These are phyloP conservation scores for Tuctoria greenei DNA, from an alignment of 176 grass and related monocot genomes.

Conservation along the genomic window DNA sequence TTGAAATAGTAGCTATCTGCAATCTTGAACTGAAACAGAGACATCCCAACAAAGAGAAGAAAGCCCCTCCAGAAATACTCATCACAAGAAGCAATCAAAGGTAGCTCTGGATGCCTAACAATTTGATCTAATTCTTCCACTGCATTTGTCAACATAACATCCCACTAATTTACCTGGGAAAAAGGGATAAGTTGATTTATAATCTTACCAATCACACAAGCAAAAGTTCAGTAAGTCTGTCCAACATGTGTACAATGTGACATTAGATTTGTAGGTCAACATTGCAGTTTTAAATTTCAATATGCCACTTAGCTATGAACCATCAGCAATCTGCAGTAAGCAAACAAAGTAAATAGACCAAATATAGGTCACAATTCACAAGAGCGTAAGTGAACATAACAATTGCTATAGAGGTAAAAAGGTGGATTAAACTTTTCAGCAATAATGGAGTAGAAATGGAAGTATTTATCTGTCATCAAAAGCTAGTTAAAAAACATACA, in stretches of 20 bases:
- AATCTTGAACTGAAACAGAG: not conserved
- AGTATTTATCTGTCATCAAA: not conserved
- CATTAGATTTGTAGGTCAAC: not conserved
- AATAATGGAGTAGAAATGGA: not conserved
- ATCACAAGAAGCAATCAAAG: slow-evolving; percentile 94
- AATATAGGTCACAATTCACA: not conserved
- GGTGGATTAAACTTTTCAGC: slow-evolving; percentile 2
- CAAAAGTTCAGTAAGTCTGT: not conserved
- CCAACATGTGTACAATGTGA: not conserved
- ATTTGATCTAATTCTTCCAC: slow-evolving; percentile 98
- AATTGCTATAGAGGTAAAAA: not conserved
- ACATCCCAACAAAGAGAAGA: slow-evolving; percentile 1
- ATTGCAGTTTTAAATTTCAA: not conserved
- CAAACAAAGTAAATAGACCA: not conserved
- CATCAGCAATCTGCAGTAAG: not conserved
- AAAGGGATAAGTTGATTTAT: not conserved
- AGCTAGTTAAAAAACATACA: not conserved
- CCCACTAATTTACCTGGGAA: slow-evolving; percentile 81
- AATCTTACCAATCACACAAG: not conserved
- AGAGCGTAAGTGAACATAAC: not conserved
- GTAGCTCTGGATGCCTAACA: slow-evolving; percentile 69
- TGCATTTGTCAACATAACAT: slow-evolving; percentile 88
- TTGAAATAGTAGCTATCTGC: not conserved
- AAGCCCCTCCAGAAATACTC: slow-evolving; percentile 27
- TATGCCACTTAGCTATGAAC: not conserved